Evolutionary conservation across 2,329 filamentous ascomycete genomes (phyloP), one percentile per base, ranked within the genome.

Genomic region (Sclerotinia trifoliorum): DNA sequence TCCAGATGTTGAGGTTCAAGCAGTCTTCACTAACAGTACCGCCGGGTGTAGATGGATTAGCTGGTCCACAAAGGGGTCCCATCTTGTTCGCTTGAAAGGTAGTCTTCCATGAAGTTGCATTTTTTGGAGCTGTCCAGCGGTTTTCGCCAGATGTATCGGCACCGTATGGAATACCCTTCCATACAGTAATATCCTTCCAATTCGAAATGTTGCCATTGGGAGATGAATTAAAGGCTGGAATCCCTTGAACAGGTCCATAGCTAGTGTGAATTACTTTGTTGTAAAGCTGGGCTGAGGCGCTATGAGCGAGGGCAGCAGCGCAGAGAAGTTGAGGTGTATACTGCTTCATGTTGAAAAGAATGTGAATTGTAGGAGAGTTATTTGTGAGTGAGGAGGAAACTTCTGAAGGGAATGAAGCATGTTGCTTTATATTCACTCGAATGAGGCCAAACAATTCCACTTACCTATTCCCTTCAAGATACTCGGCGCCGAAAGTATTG

Each of bases 1-100:
- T 74, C 79, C 79, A 80, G 65, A 80, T 75, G 71, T 80, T 80
- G n/a, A 83, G 74, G 70, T 80, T 82, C 72, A 83, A 70, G 63
- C 81, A 83, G 35, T 83, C 80, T 71, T 80, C 79, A 55, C 73
- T 74, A 13, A 71, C 70, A 66, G 69, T 73, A 52, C 73, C 55
- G 26, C 13, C 74, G 21, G 70, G 58, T 1, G 57, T 62, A 15
- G 75, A 71, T 35, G 73, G 73, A 15, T 46, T 29, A 51, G 75
- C 74, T 3, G 76, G 77, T 26, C 35, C 35, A 15, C 76, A 78
- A 1, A 74, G 74, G 8, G 69, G 70, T 13, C 76, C 77, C 35
- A 76, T 76, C 11, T 70, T 66, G 0, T 70, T 75, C n/a, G 76
- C 75, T 51, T 74, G 56, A 17, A 75, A 67, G 13, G 70, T 72